These are phyloP conservation scores for Penicillium paradoxum DNA, from an alignment of 495 filamentous ascomycete species.

Conservation along the genomic window DNA sequence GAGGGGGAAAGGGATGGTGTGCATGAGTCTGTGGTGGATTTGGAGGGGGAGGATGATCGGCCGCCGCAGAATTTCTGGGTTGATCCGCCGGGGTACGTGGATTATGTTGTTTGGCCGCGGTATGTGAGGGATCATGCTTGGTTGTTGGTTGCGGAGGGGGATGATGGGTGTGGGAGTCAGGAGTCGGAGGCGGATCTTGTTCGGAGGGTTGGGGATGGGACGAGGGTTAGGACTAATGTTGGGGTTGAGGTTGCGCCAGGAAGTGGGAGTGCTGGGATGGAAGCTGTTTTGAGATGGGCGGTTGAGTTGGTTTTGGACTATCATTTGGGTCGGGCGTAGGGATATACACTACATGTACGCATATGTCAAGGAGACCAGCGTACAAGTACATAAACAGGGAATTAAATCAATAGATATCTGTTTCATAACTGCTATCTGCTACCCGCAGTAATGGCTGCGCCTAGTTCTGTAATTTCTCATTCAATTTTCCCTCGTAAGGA, in stretches of 20 bases:
- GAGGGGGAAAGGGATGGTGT: not conserved
- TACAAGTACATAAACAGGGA: not conserved
- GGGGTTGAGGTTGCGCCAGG: slow-evolving; percentile 40
- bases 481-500: not conserved
- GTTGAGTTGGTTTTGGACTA: slow-evolving; percentile 37
- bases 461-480: not conserved
- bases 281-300: slow-evolving; percentile 40
- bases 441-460: not conserved
- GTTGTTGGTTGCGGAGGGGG: slow-evolving; percentile 64
- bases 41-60: slow-evolving; percentile 36
- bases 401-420: not conserved
- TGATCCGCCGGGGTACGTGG: slow-evolving; percentile 91
- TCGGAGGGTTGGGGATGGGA: slow-evolving; percentile 28
- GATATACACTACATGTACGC: not conserved
- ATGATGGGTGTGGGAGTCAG: slow-evolving; percentile 37
- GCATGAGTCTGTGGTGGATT: slow-evolving; percentile 19
- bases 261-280: slow-evolving; percentile 28
- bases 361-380: not conserved
- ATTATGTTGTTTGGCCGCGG: slow-evolving; percentile 91
- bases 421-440: not conserved
- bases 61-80: slow-evolving; percentile 78
- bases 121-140: slow-evolving; percentile 75
- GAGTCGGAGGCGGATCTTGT: slow-evolving; percentile 24
- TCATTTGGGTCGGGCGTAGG: slow-evolving; percentile 1
- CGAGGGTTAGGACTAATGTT: slow-evolving; percentile 31